phyloP scores from a whole-genome alignment of 306 rosid genomes.

The Prunus davidiana region DNA sequence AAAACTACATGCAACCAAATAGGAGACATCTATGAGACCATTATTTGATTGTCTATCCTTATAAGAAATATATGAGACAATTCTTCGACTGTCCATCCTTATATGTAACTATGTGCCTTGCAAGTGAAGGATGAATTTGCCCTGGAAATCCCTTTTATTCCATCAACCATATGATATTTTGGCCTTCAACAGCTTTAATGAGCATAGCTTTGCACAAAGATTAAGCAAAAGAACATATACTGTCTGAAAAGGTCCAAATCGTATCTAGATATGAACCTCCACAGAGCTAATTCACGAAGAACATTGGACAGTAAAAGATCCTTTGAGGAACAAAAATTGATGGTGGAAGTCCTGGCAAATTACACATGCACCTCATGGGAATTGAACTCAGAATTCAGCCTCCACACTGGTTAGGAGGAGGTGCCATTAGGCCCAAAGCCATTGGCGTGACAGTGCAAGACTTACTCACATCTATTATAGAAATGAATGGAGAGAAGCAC shows the following conservation, averaged over 20 bases:
- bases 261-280: background rate
- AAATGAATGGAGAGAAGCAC: slow-evolving; percentile 4
- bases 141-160: background rate
- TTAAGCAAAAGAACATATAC: background rate
- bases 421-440: slow-evolving; percentile 3
- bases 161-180: background rate
- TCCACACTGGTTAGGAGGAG: slow-evolving; percentile 1
- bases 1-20: background rate
- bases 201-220: background rate
- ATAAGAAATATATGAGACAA: background rate
- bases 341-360: background rate
- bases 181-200: background rate
- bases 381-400: background rate
- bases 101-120: background rate
- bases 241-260: background rate
- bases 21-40: background rate
- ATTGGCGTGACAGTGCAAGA: slow-evolving; percentile 6
- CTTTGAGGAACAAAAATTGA: slow-evolving; percentile 2
- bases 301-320: background rate
- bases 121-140: background rate
- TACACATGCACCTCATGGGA: background rate
- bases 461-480: background rate
- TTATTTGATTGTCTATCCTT: background rate
- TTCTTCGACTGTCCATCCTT: background rate
- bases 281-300: background rate